phyloP scores from a whole-genome alignment of 192 early-diverging fungal genomes.

The Gaertneriomyces semiglobifer region DNA sequence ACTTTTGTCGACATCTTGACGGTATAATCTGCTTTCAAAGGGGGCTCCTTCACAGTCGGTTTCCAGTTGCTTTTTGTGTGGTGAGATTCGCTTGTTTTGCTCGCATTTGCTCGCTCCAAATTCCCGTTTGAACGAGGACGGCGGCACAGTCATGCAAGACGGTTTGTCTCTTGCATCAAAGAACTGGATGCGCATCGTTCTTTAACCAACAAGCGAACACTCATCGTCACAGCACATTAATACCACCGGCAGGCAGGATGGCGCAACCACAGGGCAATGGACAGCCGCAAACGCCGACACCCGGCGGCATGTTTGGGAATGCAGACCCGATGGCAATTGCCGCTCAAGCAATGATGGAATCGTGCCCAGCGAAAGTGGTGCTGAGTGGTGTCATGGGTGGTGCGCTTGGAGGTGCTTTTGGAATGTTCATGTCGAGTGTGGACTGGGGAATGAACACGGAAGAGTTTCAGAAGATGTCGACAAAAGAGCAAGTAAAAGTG shows the following conservation, averaged over 20 bases:
- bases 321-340: conserved; percentile 26
- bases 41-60: too few species aligned
- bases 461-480: conserved; percentile 63
- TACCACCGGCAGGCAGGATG: not conserved
- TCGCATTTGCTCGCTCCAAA: too few species aligned
- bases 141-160: too few species aligned
- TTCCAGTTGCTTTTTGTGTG: too few species aligned
- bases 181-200: too few species aligned
- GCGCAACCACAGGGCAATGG: too few species aligned
- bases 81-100: too few species aligned
- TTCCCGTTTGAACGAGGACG: too few species aligned
- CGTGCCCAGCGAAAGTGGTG: conserved; percentile 42
- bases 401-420: conserved; percentile 84
- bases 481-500: conserved; percentile 79
- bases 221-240: not conserved
- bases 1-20: conserved; percentile 55
- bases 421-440: conserved; percentile 87
- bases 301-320: conserved; percentile 23
- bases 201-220: too few species aligned
- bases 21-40: too few species aligned
- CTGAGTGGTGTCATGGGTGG: conserved; percentile 58
- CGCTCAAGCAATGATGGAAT: conserved; percentile 34
- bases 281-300: conserved; percentile 6
- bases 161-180: too few species aligned
- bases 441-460: conserved; percentile 74